Conservation (phyloP, 148 eudicot genomes). For the Nyssa sinensis region DNA sequence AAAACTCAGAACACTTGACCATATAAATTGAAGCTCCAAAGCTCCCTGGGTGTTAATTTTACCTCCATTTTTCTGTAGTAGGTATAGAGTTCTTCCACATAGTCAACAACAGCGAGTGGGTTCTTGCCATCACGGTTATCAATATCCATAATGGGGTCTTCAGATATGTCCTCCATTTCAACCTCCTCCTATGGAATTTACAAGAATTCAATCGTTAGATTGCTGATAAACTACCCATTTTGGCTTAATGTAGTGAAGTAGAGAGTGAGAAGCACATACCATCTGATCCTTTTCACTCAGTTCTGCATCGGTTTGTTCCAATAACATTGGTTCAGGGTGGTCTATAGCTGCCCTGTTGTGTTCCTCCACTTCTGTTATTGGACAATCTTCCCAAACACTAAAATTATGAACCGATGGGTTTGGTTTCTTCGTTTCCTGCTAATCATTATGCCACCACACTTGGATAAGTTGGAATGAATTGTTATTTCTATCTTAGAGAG, state of each 20-base stretch:
- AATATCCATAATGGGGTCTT: constrained; percentile 61
- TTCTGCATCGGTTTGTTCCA: constrained; percentile 33
- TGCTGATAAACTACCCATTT: not conserved
- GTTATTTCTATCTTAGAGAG: not conserved
- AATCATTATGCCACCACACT: not conserved
- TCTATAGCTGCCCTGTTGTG: constrained; percentile 22
- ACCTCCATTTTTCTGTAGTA: constrained; percentile 79
- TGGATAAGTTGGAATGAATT: not conserved
- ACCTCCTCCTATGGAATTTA: constrained; percentile 46
- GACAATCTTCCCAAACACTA: constrained; percentile 28
- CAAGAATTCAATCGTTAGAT: not conserved
- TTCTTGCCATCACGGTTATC: constrained; percentile 62
- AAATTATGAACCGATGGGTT: constrained; percentile 27
- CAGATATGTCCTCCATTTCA: constrained; percentile 83
- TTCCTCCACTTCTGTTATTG: constrained; percentile 36
- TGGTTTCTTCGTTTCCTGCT: constrained; percentile 31
- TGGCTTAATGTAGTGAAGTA: not conserved
- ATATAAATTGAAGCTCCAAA: no score
- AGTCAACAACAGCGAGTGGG: constrained; percentile 65
- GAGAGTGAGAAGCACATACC: constrained; percentile 25
- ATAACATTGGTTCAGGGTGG: constrained; percentile 49
- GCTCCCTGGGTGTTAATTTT: no score
- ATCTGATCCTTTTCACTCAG: constrained; percentile 31
- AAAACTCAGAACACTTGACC: not conserved
- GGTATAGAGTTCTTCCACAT: constrained; percentile 65